Evolutionary conservation across 768 basidiomycete genomes (phyloP).

Genomic region (Tylopilus sp.): DNA sequence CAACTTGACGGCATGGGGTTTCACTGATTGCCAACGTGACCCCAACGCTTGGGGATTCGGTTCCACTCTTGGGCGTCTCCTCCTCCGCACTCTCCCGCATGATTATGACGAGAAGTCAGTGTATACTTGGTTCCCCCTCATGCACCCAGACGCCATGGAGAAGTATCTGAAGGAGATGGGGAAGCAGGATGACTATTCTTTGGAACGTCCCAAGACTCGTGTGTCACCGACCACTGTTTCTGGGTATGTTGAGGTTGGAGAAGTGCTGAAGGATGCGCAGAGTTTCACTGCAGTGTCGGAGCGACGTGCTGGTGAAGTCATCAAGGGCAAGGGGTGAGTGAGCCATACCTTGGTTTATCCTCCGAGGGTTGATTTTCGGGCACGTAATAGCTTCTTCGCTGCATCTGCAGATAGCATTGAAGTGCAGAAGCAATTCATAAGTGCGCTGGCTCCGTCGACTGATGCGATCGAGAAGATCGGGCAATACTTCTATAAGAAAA

Average conservation of each 20-base stretch:
- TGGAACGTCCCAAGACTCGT: conserved; percentile 44
- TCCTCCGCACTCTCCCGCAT: conserved; percentile 71
- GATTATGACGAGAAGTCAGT: conserved; percentile 65
- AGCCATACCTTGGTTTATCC: neutral
- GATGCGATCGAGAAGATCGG: conserved; percentile 50
- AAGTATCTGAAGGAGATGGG: conserved; percentile 54
- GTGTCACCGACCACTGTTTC: conserved; percentile 32
- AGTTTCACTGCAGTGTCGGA: conserved; percentile 50
- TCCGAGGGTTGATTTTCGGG: conserved; percentile 1
- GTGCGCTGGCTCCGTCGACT: conserved; percentile 44
- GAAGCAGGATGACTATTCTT: conserved; percentile 51
- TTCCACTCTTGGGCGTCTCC: conserved; percentile 61
- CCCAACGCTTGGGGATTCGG: conserved; percentile 70
- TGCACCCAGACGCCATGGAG: conserved; percentile 73
- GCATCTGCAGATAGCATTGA: conserved; percentile 39
- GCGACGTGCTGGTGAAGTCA: conserved; percentile 47
- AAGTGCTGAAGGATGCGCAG: conserved; percentile 46
- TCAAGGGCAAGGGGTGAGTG: conserved; percentile 58
- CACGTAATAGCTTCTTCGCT: conserved; percentile 58
- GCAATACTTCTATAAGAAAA: conserved; percentile 63
- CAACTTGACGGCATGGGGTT: conserved; percentile 84
- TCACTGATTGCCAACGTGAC: conserved; percentile 77
- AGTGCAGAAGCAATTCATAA: conserved; percentile 46
- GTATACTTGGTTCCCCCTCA: conserved; percentile 87
- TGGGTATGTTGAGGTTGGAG: conserved; percentile 49